Evolutionary conservation across 257 asterid species (phyloP).

Genomic region (Nyctanthes arbortristis): DNA sequence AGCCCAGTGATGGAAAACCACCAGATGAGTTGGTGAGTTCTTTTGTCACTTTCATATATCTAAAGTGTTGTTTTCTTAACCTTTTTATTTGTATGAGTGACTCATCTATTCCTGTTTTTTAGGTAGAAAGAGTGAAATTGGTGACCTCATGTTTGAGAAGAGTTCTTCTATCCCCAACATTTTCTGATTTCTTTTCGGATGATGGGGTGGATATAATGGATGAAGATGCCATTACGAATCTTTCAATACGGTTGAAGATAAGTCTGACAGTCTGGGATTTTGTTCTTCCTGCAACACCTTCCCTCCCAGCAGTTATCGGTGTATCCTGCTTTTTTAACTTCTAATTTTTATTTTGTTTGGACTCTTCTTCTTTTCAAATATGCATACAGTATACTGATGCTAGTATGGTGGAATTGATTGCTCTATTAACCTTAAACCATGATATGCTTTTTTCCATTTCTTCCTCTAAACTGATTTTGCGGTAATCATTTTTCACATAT

Average conservation of each 20-base stretch:
- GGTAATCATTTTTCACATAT: neutral
- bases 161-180: conserved; percentile 76
- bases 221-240: conserved; percentile 79
- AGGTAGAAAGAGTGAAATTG: conserved; percentile 82
- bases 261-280: conserved; percentile 95
- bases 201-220: conserved; percentile 92
- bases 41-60: conserved; percentile 26
- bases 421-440: neutral
- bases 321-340: conserved; percentile 65
- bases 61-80: neutral
- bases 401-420: neutral
- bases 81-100: conserved; percentile 11
- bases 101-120: conserved; percentile 28
- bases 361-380: conserved; percentile 4
- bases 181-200: conserved; percentile 71
- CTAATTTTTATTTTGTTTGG: neutral
- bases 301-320: conserved; percentile 98
- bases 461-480: neutral
- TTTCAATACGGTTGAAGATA: conserved; percentile 76
- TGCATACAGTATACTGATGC: neutral
- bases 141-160: conserved; percentile 77
- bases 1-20: conserved; percentile 77
- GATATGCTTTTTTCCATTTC: neutral
- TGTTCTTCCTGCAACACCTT: conserved; percentile 85
- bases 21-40: conserved; percentile 74